Evolutionary conservation across 2,329 filamentous ascomycete species (phyloP), one percentile per base, ranked within the genome.

Genomic region (Hortaea sp.): DNA sequence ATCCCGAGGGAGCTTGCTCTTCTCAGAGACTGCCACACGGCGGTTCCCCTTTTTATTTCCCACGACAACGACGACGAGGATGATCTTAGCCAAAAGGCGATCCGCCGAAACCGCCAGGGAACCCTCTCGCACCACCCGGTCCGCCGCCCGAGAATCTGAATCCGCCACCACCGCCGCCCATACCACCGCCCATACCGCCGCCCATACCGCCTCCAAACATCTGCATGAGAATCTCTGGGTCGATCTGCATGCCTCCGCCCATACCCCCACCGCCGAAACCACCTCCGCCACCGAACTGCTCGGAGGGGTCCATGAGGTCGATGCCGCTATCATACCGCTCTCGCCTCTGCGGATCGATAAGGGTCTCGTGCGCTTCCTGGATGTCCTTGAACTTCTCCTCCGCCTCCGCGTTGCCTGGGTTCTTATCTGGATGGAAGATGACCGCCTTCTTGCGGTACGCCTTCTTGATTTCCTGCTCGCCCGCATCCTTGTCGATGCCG

Each of bases 381-480:
- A 95, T 85, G 64, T 98, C 92, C 78, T 98, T 97, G 78, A 98
- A 98, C 62, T 86, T 82, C 57, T 87, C 84, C 60, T 88, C 90
- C 51, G 92, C 92, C 43, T 80, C 75, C 48, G 81, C 77, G 58
- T 95, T 86, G 52, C 84, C 86, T 1, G 84, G 87, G 69, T 97
- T 98, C 79, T 98, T 98, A 72, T 98, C 92, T 2, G 92, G 92
- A 66, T 98, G 92, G 64, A 95, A 85, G 54, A 89, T 75, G 57
- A 98, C 90, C 47, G 92, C 92, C 62, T 95, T 77, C 69, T 92
- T 95, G 55, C 90, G 82, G 73, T 98, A 98, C 1, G 90, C 92
- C 72, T 89, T 90, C 77, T 97, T 98, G 73, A 98, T 92, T 45
- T 92, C 81, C 47, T 75, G 75, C 20, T 94, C 88, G 37, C 78